Conservation (phyloP, 2,329 filamentous ascomycete species). For the Botrytis galanthina region DNA sequence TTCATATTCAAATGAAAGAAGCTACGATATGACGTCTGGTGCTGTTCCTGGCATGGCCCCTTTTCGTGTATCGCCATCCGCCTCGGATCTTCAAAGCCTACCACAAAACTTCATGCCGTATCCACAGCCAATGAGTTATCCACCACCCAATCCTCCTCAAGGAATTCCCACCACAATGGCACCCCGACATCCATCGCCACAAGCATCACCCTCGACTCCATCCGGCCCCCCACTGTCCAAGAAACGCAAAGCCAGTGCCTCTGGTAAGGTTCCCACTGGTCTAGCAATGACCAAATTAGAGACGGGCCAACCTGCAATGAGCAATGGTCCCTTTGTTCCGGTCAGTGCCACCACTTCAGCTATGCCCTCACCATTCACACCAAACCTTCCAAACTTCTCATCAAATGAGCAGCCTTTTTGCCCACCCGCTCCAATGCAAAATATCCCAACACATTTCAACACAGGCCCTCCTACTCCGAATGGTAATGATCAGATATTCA, state of each 20-base stretch:
- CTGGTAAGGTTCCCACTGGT: conserved; percentile 66
- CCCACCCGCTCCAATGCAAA: conserved; percentile 27
- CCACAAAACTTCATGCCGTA: conserved; percentile 47
- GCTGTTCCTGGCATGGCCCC: conserved; percentile 41
- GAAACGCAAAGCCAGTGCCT: conserved; percentile 76
- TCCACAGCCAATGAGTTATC: conserved; percentile 30
- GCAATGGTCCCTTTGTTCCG: conserved; percentile 40
- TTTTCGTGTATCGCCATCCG: conserved; percentile 59
- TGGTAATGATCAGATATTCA: conserved; percentile 58
- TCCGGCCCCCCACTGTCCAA: conserved; percentile 69
- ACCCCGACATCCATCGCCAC: conserved; percentile 66
- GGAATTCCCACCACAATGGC: conserved; percentile 48
- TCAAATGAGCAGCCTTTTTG: conserved; percentile 38
- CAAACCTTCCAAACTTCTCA: conserved; percentile 46
- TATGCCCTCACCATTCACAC: conserved; percentile 54
- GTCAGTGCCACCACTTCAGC: conserved; percentile 40
- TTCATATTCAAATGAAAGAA: conserved; percentile 41
- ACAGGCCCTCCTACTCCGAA: conserved; percentile 66
- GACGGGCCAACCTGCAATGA: conserved; percentile 44
- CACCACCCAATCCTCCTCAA: conserved; percentile 41
- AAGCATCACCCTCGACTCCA: conserved; percentile 63
- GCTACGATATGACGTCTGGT: conserved; percentile 31
- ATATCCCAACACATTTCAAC: conserved; percentile 46
- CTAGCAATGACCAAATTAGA: conserved; percentile 83
- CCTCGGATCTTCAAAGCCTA: conserved; percentile 60